Base-by-base conservation (phyloP, 2,329 filamentous ascomycete species). In the Ophiostoma montium region DNA sequence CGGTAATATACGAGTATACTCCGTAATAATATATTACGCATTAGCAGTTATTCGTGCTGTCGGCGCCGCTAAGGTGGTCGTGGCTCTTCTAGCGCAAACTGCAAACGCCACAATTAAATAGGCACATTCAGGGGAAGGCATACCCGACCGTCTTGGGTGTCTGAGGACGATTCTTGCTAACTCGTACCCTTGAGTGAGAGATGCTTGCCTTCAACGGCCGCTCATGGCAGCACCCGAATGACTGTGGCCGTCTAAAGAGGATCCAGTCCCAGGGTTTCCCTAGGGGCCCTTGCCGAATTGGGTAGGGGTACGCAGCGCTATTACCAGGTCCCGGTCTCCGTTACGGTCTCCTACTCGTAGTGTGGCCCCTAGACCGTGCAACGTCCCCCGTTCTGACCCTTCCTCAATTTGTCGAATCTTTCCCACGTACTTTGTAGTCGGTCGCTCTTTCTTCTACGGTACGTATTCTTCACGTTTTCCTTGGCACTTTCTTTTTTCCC, bases 41-140 rank as follows among this genome's bases (percentile, higher is more conserved):
- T n/a, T n/a, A n/a, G n/a, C n/a, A n/a, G n/a, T n/a, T n/a, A n/a
- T n/a, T n/a, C n/a, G n/a, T n/a, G 23, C 23, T 27, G 23, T 27
- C 8, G 4, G 23, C 23, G 23, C 23, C 39, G 39, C 39, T 30
- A 42, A 42, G 30, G 16, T 12, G 15, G 12, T 30, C 23, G 21
- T 30, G 39, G 21, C 39, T 30, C 21, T 42, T 30, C 39, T 42
- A 42, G 39, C 39, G 39, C 38, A 41, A 16, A 8, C 15, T 23
- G 21, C 15, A 21, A 42, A 42, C 10, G n/a, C 47, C 47, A 27
- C 42, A 48, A 31, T 30, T 42, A 8, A 35, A n/a, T n/a, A n/a
- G n/a, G 36, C 23, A 30, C 30, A 48, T 42, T 31, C 39, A 49
- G 41, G 47, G 32, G n/a, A 35, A 39, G 39, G 35, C 42, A 23